phyloP scores from a whole-genome alignment of 2,329 filamentous ascomycete genomes.

The Pestalotiopsis sp. region DNA sequence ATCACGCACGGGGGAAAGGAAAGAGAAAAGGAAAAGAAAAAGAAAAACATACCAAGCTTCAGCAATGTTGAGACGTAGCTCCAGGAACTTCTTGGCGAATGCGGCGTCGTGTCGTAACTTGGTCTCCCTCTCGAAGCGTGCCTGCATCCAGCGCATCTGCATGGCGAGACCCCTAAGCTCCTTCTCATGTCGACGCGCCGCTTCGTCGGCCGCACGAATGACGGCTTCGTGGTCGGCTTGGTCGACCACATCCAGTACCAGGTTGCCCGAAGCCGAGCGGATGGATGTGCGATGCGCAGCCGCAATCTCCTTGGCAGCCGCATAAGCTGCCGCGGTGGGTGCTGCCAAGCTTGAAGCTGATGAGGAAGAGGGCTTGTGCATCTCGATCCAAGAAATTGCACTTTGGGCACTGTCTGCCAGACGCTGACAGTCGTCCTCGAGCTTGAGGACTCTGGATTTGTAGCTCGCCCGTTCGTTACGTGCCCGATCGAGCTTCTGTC shows the following conservation, averaged over 20 bases:
- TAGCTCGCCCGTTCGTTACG: conserved; percentile 66
- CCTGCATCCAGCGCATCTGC: conserved; percentile 90
- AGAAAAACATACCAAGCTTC: conserved; percentile 78
- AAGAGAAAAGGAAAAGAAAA: conserved; percentile 11
- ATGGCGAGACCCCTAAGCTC: conserved; percentile 82
- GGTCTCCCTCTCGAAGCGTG: conserved; percentile 78
- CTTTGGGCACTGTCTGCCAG: conserved; percentile 43
- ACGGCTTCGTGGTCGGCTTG: conserved; percentile 45
- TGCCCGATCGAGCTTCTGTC: conserved; percentile 69
- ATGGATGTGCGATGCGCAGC: conserved; percentile 24
- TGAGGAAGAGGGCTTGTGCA: conserved; percentile 23
- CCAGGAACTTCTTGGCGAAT: conserved; percentile 84
- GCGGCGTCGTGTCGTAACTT: conserved; percentile 78
- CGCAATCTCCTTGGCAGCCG: conserved; percentile 29
- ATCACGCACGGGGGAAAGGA: background rate
- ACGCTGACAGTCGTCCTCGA: conserved; percentile 52
- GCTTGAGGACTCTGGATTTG: conserved; percentile 55
- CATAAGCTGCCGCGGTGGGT: conserved; percentile 18
- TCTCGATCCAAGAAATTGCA: conserved; percentile 37
- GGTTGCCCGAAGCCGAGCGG: conserved; percentile 41
- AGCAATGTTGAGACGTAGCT: conserved; percentile 78
- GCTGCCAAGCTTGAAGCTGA: background rate
- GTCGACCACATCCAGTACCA: conserved; percentile 52
- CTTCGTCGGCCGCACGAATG: conserved; percentile 59
- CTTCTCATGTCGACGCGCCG: conserved; percentile 70